Evolutionary conservation across 345 rosid genomes (phyloP).

Genomic region (Aquilaria yunnanensis): DNA sequence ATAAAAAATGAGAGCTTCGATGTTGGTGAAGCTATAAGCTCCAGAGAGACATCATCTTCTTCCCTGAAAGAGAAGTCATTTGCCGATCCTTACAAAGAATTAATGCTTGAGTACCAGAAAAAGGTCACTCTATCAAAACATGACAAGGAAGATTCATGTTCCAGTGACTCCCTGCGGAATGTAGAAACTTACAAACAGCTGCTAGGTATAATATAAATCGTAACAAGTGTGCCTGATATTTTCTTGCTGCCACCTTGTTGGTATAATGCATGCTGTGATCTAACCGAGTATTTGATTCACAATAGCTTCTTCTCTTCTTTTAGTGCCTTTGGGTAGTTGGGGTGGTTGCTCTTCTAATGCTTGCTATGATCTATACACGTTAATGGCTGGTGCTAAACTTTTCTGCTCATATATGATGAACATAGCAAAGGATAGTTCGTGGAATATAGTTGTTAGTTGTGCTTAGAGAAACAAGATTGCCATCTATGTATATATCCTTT

Average conservation of each 20-base stretch:
- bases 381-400: no score
- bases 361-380: no score
- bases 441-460: no score
- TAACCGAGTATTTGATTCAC: no score
- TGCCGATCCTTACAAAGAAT: slow-evolving; percentile 24
- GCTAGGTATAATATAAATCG: slow-evolving; percentile 35
- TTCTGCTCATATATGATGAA: no score
- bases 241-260: not conserved
- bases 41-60: slow-evolving; percentile 17
- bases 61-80: slow-evolving; percentile 22
- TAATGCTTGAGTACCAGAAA: slow-evolving; percentile 67
- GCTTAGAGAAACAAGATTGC: no score
- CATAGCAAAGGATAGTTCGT: no score
- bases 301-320: no score
- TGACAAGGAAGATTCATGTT: slow-evolving; percentile 48
- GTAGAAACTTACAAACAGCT: slow-evolving; percentile 50
- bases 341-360: no score
- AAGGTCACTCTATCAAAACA: slow-evolving; percentile 62
- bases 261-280: not conserved
- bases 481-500: no score
- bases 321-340: no score
- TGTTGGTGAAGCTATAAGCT: slow-evolving; percentile 32
- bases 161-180: slow-evolving; percentile 35
- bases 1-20: slow-evolving; percentile 76
- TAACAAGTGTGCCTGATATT: not conserved